Conservation (phyloP, 768 basidiomycete genomes). For the Trametes cubensis region DNA sequence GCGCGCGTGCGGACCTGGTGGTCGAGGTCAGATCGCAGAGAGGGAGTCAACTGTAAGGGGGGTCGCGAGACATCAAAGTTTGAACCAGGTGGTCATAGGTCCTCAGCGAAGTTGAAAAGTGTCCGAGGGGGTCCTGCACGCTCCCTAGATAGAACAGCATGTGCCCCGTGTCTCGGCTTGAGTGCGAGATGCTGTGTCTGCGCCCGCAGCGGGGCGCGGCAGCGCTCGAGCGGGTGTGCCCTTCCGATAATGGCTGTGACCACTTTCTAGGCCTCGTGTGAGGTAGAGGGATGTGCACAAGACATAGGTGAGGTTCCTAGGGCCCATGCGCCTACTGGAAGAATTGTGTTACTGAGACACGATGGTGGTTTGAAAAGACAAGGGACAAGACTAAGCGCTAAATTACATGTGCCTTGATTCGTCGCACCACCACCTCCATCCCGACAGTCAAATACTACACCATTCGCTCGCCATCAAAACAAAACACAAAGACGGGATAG, state of each 20-base stretch:
- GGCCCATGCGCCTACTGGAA: too few species aligned
- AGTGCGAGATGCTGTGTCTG: conserved; percentile 5
- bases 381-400: too few species aligned
- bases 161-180: conserved; percentile 6
- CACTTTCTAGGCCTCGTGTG: too few species aligned
- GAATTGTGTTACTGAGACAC: too few species aligned
- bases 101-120: not conserved
- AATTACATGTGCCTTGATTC: too few species aligned
- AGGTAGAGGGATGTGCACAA: too few species aligned
- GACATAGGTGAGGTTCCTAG: too few species aligned
- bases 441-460: too few species aligned
- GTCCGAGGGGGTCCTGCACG: not conserved
- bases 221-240: not conserved
- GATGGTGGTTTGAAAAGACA: too few species aligned
- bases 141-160: not conserved
- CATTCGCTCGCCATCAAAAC: too few species aligned
- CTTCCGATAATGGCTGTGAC: not conserved
- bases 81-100: not conserved
- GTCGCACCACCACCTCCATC: too few species aligned
- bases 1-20: not conserved
- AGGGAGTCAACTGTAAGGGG: not conserved
- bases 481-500: too few species aligned
- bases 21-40: conserved; percentile 5
- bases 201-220: not conserved
- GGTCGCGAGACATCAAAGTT: not conserved